phyloP scores from a whole-genome alignment of 169 alveolate genomes.

The Plasmodium vinckei region DNA sequence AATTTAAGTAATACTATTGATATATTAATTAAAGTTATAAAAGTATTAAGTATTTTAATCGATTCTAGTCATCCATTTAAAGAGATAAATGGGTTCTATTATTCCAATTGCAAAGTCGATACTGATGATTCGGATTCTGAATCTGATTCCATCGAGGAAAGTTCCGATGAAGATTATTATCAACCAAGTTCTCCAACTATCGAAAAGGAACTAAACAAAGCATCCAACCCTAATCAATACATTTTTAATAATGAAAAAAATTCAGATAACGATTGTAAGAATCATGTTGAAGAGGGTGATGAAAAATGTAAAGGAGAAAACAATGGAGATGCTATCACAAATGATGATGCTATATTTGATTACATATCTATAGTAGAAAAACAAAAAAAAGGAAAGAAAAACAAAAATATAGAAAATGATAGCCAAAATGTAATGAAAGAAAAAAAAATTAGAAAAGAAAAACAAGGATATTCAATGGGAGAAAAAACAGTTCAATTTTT shows the following conservation, averaged over 20 bases:
- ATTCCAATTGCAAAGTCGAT: conserved; percentile 3
- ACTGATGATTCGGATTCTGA: neutral
- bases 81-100: conserved; percentile 41
- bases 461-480: conserved; percentile 5
- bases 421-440: neutral
- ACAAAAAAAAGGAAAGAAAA: neutral
- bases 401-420: neutral
- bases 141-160: neutral
- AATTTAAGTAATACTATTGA: conserved; percentile 27
- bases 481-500: conserved; percentile 14
- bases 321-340: neutral
- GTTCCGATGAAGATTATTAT: neutral
- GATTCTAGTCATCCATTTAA: conserved; percentile 47
- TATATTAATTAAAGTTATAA: conserved; percentile 42
- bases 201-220: neutral
- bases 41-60: conserved; percentile 20
- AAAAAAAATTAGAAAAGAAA: neutral
- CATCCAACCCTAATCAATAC: no score
- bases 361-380: neutral
- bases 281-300: neutral
- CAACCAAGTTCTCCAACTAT: neutral
- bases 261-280: neutral
- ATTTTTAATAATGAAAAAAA: no score
- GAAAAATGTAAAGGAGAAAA: neutral
- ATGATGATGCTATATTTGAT: neutral